Evolutionary conservation across 2,329 filamentous ascomycete species (phyloP), one percentile per base, ranked within the genome.

Genomic region (Diaporthe vaccinii): DNA sequence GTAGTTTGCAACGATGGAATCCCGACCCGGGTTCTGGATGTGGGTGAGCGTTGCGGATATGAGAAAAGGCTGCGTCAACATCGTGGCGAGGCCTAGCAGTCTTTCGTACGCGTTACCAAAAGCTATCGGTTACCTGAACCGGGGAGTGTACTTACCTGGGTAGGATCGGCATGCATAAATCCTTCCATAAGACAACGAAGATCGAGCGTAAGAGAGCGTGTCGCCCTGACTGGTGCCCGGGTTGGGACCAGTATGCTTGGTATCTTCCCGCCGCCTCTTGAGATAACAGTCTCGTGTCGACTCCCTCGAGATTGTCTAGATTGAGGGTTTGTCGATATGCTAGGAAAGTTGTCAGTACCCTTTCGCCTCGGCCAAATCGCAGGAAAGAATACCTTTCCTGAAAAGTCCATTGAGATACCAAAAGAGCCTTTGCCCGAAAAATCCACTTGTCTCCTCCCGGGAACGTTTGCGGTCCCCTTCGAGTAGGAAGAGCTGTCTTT

Each of bases 381-480:
- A 31, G 20, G 53, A 7, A 20, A 57, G 15, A 14, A 31, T 20
- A 57, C 53, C 53, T 31, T 17, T 34, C 9, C 53, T 57, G 53
- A 57, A 57, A 34, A 57, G 53, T 17, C 53, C 53, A 25, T 31
- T 57, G 53, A 57, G 53, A 57, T 57, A 57, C 53, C 53, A 57
- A 34, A 57, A 57, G 53, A 57, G 6, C 4, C 53, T 57, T 10
- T 57, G 53, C 14, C 53, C 31, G 53, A 57, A 57, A 17, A 57
- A 31, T 20, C 53, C 53, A 57, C 53, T 34, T 57, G 53, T 57
- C 53, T 57, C 53, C 53, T 57, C 53, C 28, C 28, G 53, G 25
- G 53, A 57, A 17, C 53, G 53, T 57, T 34, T 57, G 28, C 53
- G 53, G 12, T 57, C 53, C 28, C 0, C 53, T 7, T 57, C 53